Evolutionary conservation across 108 stramenopile species (phyloP), one percentile per base, ranked within the genome.

Genomic region (Discostella stelligeroides): DNA sequence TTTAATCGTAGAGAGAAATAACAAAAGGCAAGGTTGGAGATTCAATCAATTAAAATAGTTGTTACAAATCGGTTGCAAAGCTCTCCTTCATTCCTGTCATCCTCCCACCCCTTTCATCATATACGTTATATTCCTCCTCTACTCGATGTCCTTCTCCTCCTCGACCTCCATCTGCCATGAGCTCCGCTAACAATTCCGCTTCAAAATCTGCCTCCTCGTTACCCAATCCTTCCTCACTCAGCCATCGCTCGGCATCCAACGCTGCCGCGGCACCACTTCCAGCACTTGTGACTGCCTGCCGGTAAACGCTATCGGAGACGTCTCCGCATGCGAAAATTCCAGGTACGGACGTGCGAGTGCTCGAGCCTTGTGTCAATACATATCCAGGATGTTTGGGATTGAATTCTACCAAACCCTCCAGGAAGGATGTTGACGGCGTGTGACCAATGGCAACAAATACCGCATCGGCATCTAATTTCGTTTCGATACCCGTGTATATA

Each of bases 11-110:
- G n/a, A n/a, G n/a, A n/a, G n/a, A n/a, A n/a, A n/a, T 99, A 50
- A 98, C 99, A 24, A 99, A 99, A 82, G 99, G 99, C 2, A 98
- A 99, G 56, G 98, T 99, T 38, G n/a, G n/a, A n/a, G n/a, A n/a
- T n/a, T n/a, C n/a, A n/a, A n/a, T n/a, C n/a, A n/a, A n/a, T n/a
- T n/a, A 57, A 57, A 30, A 34, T 37, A 21, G 4, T 60, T 17
- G 68, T 76, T 81, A 89, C 71, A 89, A 63, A 67, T 89, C 89
- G 37, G 76, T 82, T 28, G 73, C 71, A 25, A 86, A 49, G 47
- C 82, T 86, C 70, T 93, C 92, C 59, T 87, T 86, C 81, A 90
- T 80, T 14, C 92, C 93, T 13, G 80, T 82, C 73, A 90, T 79
- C 23, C 90, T 68, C 27, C 87, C 90, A 45, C 89, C 93, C 8